These are phyloP conservation scores for Candida taoyuanica DNA, from an alignment of 805 yeast genomes.

Conservation along the genomic window DNA sequence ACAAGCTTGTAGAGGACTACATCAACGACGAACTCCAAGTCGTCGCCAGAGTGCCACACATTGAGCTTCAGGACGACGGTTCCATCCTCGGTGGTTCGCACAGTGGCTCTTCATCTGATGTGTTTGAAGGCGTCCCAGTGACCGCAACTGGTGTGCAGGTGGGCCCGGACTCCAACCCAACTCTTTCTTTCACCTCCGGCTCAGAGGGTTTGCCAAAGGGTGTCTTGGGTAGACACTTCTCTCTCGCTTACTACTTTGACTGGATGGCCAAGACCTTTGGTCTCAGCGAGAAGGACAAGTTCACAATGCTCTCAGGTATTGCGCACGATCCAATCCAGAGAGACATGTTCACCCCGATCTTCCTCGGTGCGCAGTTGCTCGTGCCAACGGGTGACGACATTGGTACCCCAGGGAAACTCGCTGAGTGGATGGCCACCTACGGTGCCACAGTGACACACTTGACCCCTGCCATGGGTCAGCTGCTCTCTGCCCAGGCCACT, in stretches of 20 bases:
- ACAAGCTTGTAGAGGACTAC: conserved; percentile 72
- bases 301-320: conserved; percentile 97
- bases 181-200: conserved; percentile 94
- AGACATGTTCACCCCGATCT: conserved; percentile 97
- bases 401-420: conserved; percentile 96
- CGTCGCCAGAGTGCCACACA: conserved; percentile 66
- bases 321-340: conserved; percentile 99
- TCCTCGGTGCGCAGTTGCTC: conserved; percentile 86
- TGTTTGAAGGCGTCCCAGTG: conserved; percentile 44
- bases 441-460: conserved; percentile 95
- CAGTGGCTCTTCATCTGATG: conserved; percentile 39
- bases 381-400: conserved; percentile 97
- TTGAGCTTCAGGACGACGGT: conserved; percentile 77
- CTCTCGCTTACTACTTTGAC: conserved; percentile 94
- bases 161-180: conserved; percentile 97
- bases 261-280: conserved; percentile 94
- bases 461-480: conserved; percentile 99
- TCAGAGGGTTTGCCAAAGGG: conserved; percentile 99
- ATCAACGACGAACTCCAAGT: conserved; percentile 70
- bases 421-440: conserved; percentile 92
- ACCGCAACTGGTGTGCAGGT: conserved; percentile 82
- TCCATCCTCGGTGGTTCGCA: conserved; percentile 54
- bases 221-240: conserved; percentile 95
- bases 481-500: conserved; percentile 91
- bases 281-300: conserved; percentile 72